phyloP scores from a whole-genome alignment of 208 protist genomes.

The Trypanosoma lewisi region DNA sequence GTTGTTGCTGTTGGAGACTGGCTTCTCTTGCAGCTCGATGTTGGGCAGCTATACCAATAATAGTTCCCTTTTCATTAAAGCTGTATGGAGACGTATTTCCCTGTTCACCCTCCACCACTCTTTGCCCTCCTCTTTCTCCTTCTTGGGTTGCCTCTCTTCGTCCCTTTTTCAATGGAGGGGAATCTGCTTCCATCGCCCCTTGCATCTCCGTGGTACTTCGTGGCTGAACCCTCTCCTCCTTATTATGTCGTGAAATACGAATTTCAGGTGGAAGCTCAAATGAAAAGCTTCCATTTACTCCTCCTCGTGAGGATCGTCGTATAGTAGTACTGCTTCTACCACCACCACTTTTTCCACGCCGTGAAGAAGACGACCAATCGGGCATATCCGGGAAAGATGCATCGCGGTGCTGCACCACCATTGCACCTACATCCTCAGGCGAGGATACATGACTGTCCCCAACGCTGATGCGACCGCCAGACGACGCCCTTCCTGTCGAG shows the following conservation, averaged over 20 bases:
- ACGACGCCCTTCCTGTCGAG: constrained; percentile 53
- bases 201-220: constrained; percentile 48
- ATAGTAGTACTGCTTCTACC: constrained; percentile 13
- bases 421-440: constrained; percentile 50
- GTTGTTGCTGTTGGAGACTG: constrained; percentile 6
- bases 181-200: constrained; percentile 21
- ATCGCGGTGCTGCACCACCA: constrained; percentile 62
- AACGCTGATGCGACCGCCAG: constrained; percentile 70
- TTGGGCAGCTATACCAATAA: constrained; percentile 76
- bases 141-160: constrained; percentile 1
- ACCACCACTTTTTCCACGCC: neutral
- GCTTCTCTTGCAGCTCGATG: constrained; percentile 54
- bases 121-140: neutral
- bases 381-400: constrained; percentile 57
- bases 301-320: neutral
- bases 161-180: constrained; percentile 18
- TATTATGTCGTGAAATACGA: constrained; percentile 34
- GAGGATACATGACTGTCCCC: constrained; percentile 48
- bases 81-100: constrained; percentile 13
- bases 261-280: constrained; percentile 64
- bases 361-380: constrained; percentile 4
- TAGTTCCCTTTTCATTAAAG: constrained; percentile 53
- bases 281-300: constrained; percentile 36
- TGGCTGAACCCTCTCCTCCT: constrained; percentile 32
- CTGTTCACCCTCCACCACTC: constrained; percentile 18